phyloP scores from a whole-genome alignment of 2,329 filamentous ascomycete genomes.

The Zasmidium cellare region DNA sequence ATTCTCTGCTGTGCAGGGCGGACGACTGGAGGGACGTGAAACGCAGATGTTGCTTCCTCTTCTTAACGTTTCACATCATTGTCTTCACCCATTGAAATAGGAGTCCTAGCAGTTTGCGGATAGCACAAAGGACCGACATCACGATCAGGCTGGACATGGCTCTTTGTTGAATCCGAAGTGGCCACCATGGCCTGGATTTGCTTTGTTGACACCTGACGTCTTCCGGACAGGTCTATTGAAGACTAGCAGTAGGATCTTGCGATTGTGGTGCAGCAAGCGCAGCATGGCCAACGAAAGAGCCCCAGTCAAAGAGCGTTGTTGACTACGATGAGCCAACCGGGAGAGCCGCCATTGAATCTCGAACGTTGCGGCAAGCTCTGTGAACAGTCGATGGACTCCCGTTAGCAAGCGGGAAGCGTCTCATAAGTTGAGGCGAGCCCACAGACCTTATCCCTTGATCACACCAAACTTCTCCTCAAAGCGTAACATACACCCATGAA shows the following conservation, averaged over 20 bases:
- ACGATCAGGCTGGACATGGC: neutral
- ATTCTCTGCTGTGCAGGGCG: too few species aligned
- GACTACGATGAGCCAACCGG: too few species aligned
- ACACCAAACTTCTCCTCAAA: slow-evolving; percentile 9
- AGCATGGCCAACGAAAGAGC: neutral
- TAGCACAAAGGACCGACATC: neutral
- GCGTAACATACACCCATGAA: slow-evolving; percentile 12
- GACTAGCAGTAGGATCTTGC: neutral
- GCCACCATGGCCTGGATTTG: neutral
- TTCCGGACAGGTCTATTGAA: neutral
- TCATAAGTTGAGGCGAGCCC: too few species aligned
- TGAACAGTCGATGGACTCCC: too few species aligned
- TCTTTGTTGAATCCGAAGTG: neutral
- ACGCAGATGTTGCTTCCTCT: too few species aligned
- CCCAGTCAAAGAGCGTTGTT: neutral
- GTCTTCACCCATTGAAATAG: neutral
- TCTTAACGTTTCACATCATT: neutral
- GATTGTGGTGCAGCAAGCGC: neutral
- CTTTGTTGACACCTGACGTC: neutral
- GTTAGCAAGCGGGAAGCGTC: too few species aligned
- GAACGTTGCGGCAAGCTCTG: too few species aligned
- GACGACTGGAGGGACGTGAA: neutral
- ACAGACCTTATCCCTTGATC: neutral
- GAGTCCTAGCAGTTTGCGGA: neutral
- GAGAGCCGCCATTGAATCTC: too few species aligned